Percentiles rank a stretch among this genome's conserved stretches.
Conservation (phyloP, 2,329 filamentous ascomycete species). For the Trematosphaeria pertusa region DNA sequence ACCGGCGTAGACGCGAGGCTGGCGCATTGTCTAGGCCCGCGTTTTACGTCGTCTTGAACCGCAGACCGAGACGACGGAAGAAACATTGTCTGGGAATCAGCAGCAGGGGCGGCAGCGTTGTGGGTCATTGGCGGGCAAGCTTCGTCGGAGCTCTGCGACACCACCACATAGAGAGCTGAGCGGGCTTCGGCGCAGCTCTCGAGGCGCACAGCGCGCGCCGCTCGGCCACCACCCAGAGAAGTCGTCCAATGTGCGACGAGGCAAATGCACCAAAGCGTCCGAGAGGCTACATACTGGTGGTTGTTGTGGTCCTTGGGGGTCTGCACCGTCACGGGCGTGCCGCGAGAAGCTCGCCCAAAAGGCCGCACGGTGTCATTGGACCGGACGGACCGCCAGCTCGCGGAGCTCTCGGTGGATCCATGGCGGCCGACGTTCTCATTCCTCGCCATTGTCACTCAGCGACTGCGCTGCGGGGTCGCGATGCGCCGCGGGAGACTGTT, state of each 20-base stretch:
- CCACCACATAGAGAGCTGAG: conserved; percentile 16
- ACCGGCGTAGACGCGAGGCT: conserved; percentile 30
- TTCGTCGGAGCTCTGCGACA: conserved; percentile 24
- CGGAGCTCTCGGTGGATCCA: conserved; percentile 70
- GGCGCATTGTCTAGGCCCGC: conserved; percentile 22
- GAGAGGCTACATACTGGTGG: conserved; percentile 50
- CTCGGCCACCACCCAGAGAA: conserved; percentile 5
- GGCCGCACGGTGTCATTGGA: conserved; percentile 70
- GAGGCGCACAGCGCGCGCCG: conserved; percentile 29
- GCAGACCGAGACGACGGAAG: conserved; percentile 9
- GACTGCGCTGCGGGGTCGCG: conserved; percentile 18
- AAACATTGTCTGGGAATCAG: conserved; percentile 7
- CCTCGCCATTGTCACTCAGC: conserved; percentile 64
- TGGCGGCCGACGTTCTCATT: conserved; percentile 70
- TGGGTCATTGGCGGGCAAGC: conserved; percentile 8
- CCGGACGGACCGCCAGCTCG: conserved; percentile 70
- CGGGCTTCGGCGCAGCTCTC: conserved; percentile 16
- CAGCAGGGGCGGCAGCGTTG: conserved; percentile 2
- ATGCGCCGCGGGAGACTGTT: conserved; percentile 18
- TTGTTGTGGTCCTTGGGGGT: conserved; percentile 60
- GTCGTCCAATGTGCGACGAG: conserved; percentile 13
- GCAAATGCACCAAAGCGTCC: conserved; percentile 4
- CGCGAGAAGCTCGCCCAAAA: conserved; percentile 48
- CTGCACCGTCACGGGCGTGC: conserved; percentile 58
- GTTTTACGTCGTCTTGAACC: conserved; percentile 10